phyloP scores from a whole-genome alignment of 345 rosid genomes.

The Capsella bursapastoris region DNA sequence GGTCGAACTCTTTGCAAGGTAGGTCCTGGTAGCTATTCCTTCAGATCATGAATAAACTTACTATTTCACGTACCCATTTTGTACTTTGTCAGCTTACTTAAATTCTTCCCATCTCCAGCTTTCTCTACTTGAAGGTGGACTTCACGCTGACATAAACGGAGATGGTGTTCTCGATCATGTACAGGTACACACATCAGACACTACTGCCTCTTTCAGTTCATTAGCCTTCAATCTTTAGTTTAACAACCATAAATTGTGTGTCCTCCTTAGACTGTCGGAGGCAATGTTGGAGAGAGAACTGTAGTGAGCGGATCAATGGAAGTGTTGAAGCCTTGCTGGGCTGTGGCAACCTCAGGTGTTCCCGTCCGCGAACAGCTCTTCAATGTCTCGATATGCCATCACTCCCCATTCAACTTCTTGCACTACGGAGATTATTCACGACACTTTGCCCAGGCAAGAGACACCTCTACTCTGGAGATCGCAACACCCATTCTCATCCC shows the following conservation, averaged over 20 bases:
- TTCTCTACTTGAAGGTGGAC: slow-evolving; percentile 97
- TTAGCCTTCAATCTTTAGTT: slow-evolving; percentile 8
- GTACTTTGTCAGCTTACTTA: slow-evolving; percentile 10
- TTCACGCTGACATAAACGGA: slow-evolving; percentile 99
- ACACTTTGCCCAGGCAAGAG: slow-evolving; percentile 65
- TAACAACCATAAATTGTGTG: slow-evolving; percentile 15
- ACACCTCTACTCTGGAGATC: slow-evolving; percentile 74
- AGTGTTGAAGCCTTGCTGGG: slow-evolving; percentile 88
- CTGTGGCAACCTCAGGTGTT: slow-evolving; percentile 97
- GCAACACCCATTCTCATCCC: slow-evolving; percentile 96
- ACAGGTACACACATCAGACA: slow-evolving; percentile 59
- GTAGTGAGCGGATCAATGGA: slow-evolving; percentile 86
- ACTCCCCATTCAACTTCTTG: slow-evolving; percentile 75
- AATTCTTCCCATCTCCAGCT: slow-evolving; percentile 55
- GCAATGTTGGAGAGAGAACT: slow-evolving; percentile 82
- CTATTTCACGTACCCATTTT: background rate
- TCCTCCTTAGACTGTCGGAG: slow-evolving; percentile 84
- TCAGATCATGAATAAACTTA: slow-evolving; percentile 17
- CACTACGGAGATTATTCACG: slow-evolving; percentile 82
- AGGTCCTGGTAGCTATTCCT: slow-evolving; percentile 35
- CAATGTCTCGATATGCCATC: slow-evolving; percentile 93
- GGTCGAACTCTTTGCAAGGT: slow-evolving; percentile 98
- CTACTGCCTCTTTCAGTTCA: background rate
- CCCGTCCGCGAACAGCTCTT: slow-evolving; percentile 95
- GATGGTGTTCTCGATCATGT: slow-evolving; percentile 99